These are phyloP conservation scores for Hypoxylon sp. DNA, from an alignment of 2,329 filamentous ascomycete species.

Conservation along the genomic window DNA sequence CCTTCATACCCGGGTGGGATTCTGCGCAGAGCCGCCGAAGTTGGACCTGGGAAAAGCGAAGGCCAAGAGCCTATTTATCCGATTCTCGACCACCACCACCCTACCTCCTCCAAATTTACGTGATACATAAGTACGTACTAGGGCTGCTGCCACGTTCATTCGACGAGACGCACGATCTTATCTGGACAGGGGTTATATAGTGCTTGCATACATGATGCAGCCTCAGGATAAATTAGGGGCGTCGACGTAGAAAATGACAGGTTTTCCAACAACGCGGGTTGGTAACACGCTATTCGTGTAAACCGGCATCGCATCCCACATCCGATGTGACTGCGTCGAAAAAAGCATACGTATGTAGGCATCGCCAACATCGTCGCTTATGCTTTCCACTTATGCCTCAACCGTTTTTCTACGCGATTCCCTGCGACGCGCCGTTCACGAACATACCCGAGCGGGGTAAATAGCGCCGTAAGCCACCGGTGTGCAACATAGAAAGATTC, in stretches of 20 bases:
- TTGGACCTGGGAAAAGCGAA: conserved; percentile 38
- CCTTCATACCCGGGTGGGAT: conserved; percentile 29
- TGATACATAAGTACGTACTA: conserved; percentile 18
- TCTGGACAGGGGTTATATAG: conserved; percentile 33
- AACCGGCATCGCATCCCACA: conserved; percentile 22
- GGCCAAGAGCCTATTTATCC: conserved; percentile 44
- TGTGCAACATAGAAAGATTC: conserved; percentile 29
- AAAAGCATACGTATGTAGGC: background rate
- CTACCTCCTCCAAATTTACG: conserved; percentile 14
- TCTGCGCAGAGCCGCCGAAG: conserved; percentile 42
- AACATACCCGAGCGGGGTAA: conserved; percentile 38
- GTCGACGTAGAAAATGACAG: conserved; percentile 20
- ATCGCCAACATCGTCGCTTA: conserved; percentile 16
- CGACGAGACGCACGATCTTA: conserved; percentile 29
- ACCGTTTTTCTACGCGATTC: conserved; percentile 6
- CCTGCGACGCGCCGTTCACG: conserved; percentile 11
- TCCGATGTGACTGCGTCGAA: conserved; percentile 24
- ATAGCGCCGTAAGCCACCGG: conserved; percentile 11
- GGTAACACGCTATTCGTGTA: conserved; percentile 7
- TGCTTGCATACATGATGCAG: conserved; percentile 41
- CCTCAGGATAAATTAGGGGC: conserved; percentile 43
- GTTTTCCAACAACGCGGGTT: conserved; percentile 20
- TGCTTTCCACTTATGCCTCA: conserved; percentile 9
- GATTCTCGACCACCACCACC: conserved; percentile 29
- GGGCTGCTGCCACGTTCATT: conserved; percentile 13